Base-by-base conservation (phyloP, 257 asterid genomes). In the Prunella vulgaris region DNA sequence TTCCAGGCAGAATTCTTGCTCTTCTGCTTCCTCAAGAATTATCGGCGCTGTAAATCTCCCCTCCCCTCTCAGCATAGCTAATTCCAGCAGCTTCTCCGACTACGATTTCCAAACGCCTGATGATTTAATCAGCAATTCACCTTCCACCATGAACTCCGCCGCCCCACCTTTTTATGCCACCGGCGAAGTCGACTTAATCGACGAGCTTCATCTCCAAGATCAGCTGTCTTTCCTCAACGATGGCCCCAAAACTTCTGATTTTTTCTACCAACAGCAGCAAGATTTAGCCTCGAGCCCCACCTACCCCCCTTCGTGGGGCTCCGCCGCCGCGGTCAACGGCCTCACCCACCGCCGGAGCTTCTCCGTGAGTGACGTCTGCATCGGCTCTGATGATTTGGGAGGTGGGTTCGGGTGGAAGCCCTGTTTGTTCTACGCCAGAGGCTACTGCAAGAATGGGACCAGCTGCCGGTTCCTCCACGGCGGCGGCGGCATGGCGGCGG, bases 321-420 rank as follows among this genome's bases (percentile, higher is more conserved):
- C n/a, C n/a, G 30, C 75, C 40, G 74, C 53, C 38, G 69, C 63
- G 28, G 63, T n/a, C n/a, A n/a, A n/a, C 69, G 80, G 76, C 42
- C 24, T 65, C 8, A 64, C 53, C 21, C 92, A 87, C 83, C 83
- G 95, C 27, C 76, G 88, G 62, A 82, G 95, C 83, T 85, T 83
- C 83, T 85, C 92, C 0, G 90, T 84, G 7, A 88, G 85, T 21
- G 92, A 88, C 40, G 70, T 85, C 48, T 79, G 84, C 52, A 74
- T 85, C 53, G 77, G 84, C 7, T 24, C 66, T 2, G 90, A 84
- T 42, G 92, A 84, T 25, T 69, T 71, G 57, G 70, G 69, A 25
- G 87, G 85, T 0, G 89, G 84, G 27, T 79, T 85, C 42, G 88
- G 88, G 1, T 85, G 95, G 95, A 88, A 85, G 37, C 89, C 95